Evolutionary conservation across 768 basidiomycete genomes (phyloP).

Genomic region (Tricholoma terreum): DNA sequence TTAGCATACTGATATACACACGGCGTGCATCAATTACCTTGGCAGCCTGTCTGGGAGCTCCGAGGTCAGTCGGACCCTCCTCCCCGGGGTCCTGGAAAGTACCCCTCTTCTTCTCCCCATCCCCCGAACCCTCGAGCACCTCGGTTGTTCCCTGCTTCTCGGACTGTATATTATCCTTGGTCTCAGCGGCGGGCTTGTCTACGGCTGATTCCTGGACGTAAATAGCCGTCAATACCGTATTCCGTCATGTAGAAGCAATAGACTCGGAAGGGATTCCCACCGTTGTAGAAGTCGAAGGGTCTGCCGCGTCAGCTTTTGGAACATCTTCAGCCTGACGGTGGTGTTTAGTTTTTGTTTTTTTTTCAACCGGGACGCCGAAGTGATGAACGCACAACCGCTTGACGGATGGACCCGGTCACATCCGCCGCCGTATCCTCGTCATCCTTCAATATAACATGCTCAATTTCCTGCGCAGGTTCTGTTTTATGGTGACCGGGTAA

Average conservation of each 20-base stretch:
- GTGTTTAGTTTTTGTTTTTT: background rate
- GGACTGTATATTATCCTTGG: background rate
- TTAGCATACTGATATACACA: background rate
- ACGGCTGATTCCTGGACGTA: background rate
- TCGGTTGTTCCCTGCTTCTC: constrained; percentile 4
- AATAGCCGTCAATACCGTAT: background rate
- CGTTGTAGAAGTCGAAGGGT: background rate
- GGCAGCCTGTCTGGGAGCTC: constrained; percentile 22
- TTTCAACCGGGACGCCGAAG: background rate
- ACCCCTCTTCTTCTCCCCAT: constrained; percentile 12
- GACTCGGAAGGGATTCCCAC: background rate
- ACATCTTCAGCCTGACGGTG: constrained; percentile 11
- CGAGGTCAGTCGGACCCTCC: constrained; percentile 21
- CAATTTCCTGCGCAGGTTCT: constrained; percentile 15
- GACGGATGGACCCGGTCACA: constrained; percentile 29
- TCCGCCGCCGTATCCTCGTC: constrained; percentile 39
- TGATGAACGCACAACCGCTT: constrained; percentile 27
- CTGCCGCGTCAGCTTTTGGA: constrained; percentile 11
- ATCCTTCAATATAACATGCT: constrained; percentile 32
- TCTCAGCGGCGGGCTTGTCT: background rate
- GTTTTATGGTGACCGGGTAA: constrained; percentile 23
- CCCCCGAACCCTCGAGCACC: background rate
- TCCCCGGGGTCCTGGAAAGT: constrained; percentile 20
- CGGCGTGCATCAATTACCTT: constrained; percentile 18
- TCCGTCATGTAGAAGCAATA: no score